phyloP scores from a whole-genome alignment of 345 rosid species.

The Arabidopsis thaliana region TAIR10.1 NC_003075.7:13377501-13378000 shows the following conservation, averaged over 20 bases:
- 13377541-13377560: not conserved
- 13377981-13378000: not conserved
- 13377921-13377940: conserved; percentile 57
- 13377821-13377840: conserved; percentile 50
- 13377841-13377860: conserved; percentile 47
- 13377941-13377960: conserved; percentile 46
- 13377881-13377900: conserved; percentile 71
- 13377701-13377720: conserved; percentile 43
- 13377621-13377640: too few species aligned
- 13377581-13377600: not conserved
- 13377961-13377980: conserved; percentile 25
- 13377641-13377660: not conserved
- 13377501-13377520: too few species aligned
- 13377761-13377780: conserved; percentile 60
- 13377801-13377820: conserved; percentile 31
- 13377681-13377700: conserved; percentile 9
- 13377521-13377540: not conserved
- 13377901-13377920: conserved; percentile 44
- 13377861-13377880: conserved; percentile 57
- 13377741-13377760: conserved; percentile 52
- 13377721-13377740: conserved; percentile 27
- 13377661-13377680: not conserved
- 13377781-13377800: conserved; percentile 46
- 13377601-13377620: too few species aligned
- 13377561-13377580: not conserved